These are phyloP conservation scores for Populus hybrid DNA, from an alignment of 441 rosid genomes.

Conservation along the genomic window DNA sequence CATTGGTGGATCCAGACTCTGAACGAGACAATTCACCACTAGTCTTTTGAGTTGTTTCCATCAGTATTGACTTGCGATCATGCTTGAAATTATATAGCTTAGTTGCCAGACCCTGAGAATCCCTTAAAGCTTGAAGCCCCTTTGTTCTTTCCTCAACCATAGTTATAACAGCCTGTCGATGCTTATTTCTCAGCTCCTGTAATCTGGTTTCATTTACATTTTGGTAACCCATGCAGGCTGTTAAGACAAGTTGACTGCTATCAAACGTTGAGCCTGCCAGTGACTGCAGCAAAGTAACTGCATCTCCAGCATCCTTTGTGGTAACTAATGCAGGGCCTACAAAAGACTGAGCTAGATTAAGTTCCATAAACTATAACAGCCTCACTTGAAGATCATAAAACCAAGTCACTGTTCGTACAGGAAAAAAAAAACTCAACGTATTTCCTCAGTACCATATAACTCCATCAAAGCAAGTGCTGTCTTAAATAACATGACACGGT, in stretches of 20 bases:
- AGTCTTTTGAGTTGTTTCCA: slow-evolving; percentile 47
- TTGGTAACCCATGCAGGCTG: slow-evolving; percentile 99
- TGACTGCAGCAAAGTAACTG: slow-evolving; percentile 94
- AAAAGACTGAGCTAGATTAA: slow-evolving; percentile 36
- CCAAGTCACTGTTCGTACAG: background rate
- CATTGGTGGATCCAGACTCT: slow-evolving; percentile 70
- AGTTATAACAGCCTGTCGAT: slow-evolving; percentile 75
- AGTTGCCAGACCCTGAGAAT: slow-evolving; percentile 83
- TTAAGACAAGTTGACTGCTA: slow-evolving; percentile 97
- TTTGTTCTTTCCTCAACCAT: slow-evolving; percentile 87
- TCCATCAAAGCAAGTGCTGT: slow-evolving; percentile 98
- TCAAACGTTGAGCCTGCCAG: slow-evolving; percentile 97
- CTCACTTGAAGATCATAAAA: background rate
- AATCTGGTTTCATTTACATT: slow-evolving; percentile 83
- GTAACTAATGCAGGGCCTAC: slow-evolving; percentile 98
- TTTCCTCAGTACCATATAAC: slow-evolving; percentile 80
- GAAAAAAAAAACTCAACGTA: background rate
- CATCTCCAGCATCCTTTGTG: slow-evolving; percentile 98
- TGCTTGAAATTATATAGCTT: slow-evolving; percentile 85
- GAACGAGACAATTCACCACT: slow-evolving; percentile 69
- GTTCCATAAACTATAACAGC: slow-evolving; percentile 24
- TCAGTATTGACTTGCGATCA: slow-evolving; percentile 68
- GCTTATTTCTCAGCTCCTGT: slow-evolving; percentile 80
- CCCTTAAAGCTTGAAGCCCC: slow-evolving; percentile 93
- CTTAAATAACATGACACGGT: slow-evolving; percentile 91